A percentile compares a stretch with the other conserved stretches of the same genome.
Conservation (phyloP, 83 land plant species). For the Larix sibirica region DNA sequence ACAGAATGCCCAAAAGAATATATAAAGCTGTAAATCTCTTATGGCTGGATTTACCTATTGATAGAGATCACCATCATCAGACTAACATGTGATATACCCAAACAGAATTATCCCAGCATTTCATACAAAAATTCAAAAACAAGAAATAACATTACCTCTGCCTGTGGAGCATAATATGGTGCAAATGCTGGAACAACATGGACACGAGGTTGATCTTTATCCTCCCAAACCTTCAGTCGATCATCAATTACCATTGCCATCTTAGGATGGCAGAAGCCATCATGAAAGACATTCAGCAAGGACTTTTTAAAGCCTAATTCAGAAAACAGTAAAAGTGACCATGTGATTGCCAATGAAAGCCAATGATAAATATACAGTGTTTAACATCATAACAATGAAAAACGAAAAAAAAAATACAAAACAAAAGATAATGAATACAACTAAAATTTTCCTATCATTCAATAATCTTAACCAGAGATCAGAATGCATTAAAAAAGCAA, state of each 20-base stretch:
- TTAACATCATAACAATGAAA: background rate
- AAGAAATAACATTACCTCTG: constrained; percentile 63
- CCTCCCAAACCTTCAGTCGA: constrained; percentile 92
- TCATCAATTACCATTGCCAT: constrained; percentile 99
- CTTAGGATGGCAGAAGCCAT: constrained; percentile 84
- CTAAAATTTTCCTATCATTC: background rate
- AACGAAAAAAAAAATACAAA: background rate
- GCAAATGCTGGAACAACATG: constrained; percentile 93
- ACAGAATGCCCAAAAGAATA: no score
- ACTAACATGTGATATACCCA: no score
- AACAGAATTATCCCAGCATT: no score
- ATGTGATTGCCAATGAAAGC: background rate
- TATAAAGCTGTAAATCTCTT: no score
- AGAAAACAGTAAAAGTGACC: background rate
- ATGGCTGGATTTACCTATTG: no score
- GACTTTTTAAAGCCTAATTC: constrained; percentile 75
- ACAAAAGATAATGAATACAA: constrained; percentile 5
- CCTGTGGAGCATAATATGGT: constrained; percentile 97
- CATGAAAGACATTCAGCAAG: constrained; percentile 71
- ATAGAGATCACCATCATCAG: no score
- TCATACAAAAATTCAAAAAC: no score
- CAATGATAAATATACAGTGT: background rate
- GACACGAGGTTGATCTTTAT: constrained; percentile 91
- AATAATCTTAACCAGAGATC: background rate
- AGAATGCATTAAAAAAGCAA: background rate